A percentile compares a stretch with the other conserved stretches of the same genome.
phyloP scores from a whole-genome alignment of 371 early-diverging fungal genomes.

The Choanephora cucurbitarum region DNA sequence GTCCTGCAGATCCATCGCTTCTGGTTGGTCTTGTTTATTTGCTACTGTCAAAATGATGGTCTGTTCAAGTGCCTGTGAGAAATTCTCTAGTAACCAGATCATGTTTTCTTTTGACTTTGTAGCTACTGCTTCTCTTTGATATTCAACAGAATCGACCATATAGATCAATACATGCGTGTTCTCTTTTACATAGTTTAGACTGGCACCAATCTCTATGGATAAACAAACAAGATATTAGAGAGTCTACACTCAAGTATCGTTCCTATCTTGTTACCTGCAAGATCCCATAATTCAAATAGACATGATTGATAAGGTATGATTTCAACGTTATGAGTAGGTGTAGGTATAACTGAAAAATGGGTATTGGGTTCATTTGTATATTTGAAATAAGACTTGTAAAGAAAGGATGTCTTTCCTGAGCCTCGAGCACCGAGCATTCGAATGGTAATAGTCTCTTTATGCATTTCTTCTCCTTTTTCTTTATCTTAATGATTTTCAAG shows the following conservation, averaged over 20 bases:
- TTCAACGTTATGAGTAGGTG: slow-evolving; percentile 36
- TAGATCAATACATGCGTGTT: slow-evolving; percentile 33
- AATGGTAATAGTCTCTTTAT: slow-evolving; percentile 10
- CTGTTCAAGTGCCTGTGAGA: slow-evolving; percentile 18
- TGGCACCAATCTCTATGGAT: slow-evolving; percentile 27
- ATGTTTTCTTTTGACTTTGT: slow-evolving; percentile 29
- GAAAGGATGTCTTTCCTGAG: slow-evolving; percentile 41
- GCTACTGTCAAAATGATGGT: slow-evolving; percentile 38
- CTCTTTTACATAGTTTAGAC: slow-evolving; percentile 25
- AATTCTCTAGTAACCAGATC: slow-evolving; percentile 28
- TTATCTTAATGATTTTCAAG: not conserved
- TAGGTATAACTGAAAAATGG: slow-evolving; percentile 35
- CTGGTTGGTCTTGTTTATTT: slow-evolving; percentile 27
- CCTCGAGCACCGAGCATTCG: slow-evolving; percentile 33
- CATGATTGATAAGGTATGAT: slow-evolving; percentile 25
- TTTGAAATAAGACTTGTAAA: slow-evolving; percentile 39
- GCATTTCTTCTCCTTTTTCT: not conserved
- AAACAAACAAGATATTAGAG: not conserved
- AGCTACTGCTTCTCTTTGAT: slow-evolving; percentile 18
- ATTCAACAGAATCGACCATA: slow-evolving; percentile 30
- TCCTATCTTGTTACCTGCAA: slow-evolving; percentile 24
- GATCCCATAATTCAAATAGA: slow-evolving; percentile 39
- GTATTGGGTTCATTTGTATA: slow-evolving; percentile 31
- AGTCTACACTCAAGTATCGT: too few species aligned
- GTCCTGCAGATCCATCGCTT: slow-evolving; percentile 34